Percentiles rank a stretch among this genome's conserved stretches.
These are phyloP conservation scores for Xylariaceae sp. DNA, from an alignment of 2,329 filamentous ascomycete genomes.

Conservation along the genomic window DNA sequence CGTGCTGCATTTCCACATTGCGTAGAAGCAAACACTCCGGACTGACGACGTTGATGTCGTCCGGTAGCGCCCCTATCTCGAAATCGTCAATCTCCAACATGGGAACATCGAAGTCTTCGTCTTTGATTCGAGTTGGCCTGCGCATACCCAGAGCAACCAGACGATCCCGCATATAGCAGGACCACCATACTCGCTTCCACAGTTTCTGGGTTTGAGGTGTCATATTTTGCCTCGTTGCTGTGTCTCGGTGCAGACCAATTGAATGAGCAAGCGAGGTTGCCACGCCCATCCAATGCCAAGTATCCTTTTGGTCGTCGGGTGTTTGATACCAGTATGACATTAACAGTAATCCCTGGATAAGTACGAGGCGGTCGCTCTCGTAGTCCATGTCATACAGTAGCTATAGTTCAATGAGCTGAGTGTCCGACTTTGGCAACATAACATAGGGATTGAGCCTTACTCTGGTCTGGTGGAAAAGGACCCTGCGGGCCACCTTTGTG, in stretches of 20 bases:
- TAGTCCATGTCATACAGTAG: conserved; percentile 94
- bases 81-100: conserved; percentile 86
- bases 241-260: conserved; percentile 87
- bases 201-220: conserved; percentile 69
- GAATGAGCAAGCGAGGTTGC: conserved; percentile 90
- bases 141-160: conserved; percentile 92
- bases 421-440: conserved; percentile 3
- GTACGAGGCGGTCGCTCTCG: conserved; percentile 80
- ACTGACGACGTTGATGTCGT: conserved; percentile 65
- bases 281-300: conserved; percentile 98
- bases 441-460: conserved; percentile 45
- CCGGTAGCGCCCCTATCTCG: conserved; percentile 66
- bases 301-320: conserved; percentile 94
- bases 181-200: conserved; percentile 98
- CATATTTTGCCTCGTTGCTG: conserved; percentile 66
- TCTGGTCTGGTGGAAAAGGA: conserved; percentile 84
- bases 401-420: conserved; percentile 36
- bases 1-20: conserved; percentile 67
- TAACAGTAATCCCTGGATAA: conserved; percentile 82
- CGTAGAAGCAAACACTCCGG: conserved; percentile 66
- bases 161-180: conserved; percentile 90
- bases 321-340: conserved; percentile 99
- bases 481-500: conserved; percentile 77
- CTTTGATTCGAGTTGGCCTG: conserved; percentile 85
- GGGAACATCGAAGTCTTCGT: conserved; percentile 88